Evolutionary conservation across 1,284 basidiomycete species (phyloP), one percentile per base, ranked within the genome.

Genomic region (Acaromyces ingoldii): DNA sequence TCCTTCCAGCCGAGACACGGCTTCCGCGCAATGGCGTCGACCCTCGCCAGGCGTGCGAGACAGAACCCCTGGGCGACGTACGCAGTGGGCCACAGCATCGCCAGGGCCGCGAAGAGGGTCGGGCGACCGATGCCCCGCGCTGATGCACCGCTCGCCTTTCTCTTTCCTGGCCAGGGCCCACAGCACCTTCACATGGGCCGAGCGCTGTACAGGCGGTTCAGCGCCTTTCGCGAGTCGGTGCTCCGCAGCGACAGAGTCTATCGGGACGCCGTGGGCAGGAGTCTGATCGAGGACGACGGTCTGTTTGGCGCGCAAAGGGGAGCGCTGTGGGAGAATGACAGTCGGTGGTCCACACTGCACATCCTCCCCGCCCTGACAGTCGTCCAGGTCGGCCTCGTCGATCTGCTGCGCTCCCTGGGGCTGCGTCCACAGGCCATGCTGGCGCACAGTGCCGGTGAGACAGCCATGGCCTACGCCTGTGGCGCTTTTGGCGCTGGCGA

Each of bases 91-190:
- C 25, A 6, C n/a, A 47, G 26, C 24, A 7, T 47, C 7, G 30
- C 24, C 9, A n/a, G 10, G 10, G 44, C 9, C 22, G 25, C 17
- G 10, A 29, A 15, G 25, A 11, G 13, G 19, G 19, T 13, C 24
- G 10, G 28, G 9, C 44, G 21, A 7, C 9, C 4, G 6, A 4
- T 25, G 7, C 5, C 30, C 22, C 30, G n/a, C 13, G 36, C 11
- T 6, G 25, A 15, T 28, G 6, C n/a, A 38, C 4, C n/a, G 9
- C 30, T 34, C 42, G 49, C 44, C 15, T 53, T 62, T 29, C 47
- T 62, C 13, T 62, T 62, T 52, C 45, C 42, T 48, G 60, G 60
- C 33, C 60, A 62, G 41, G 60, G 60, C 21, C 57, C 60, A 2
- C 60, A 62, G 49, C 60, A 62, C 43, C 43, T 45, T 24, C 30